Conservation (phyloP, 2,329 filamentous ascomycete species). For the Helotiales sp. region DNA sequence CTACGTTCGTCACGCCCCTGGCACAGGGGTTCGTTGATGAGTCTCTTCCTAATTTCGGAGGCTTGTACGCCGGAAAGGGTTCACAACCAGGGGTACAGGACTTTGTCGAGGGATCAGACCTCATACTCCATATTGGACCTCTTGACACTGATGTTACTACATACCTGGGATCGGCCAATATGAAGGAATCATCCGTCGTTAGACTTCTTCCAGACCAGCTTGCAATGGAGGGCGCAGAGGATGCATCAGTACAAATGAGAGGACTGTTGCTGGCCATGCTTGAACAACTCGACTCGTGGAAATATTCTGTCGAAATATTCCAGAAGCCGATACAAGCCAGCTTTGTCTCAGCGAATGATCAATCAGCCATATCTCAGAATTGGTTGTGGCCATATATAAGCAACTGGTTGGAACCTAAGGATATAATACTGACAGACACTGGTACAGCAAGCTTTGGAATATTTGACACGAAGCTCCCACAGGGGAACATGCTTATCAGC, state of each 20-base stretch:
- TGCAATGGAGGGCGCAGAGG: slow-evolving; percentile 75
- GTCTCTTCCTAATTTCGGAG: slow-evolving; percentile 69
- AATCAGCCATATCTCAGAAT: slow-evolving; percentile 49
- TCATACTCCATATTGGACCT: slow-evolving; percentile 67
- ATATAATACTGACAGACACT: slow-evolving; percentile 81
- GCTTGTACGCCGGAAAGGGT: slow-evolving; percentile 76
- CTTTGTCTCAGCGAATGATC: too few species aligned
- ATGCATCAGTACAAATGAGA: slow-evolving; percentile 74
- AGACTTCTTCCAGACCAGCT: slow-evolving; percentile 68
- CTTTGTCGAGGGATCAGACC: slow-evolving; percentile 64
- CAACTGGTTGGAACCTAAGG: slow-evolving; percentile 66
- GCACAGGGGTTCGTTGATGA: slow-evolving; percentile 84
- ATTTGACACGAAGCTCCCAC: slow-evolving; percentile 76
- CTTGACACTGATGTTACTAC: slow-evolving; percentile 42
- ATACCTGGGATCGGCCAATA: slow-evolving; percentile 72
- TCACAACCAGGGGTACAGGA: slow-evolving; percentile 63
- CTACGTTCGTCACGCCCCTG: slow-evolving; percentile 82
- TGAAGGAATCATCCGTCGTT: too few species aligned
- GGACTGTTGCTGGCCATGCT: slow-evolving; percentile 68
- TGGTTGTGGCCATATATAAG: slow-evolving; percentile 76
- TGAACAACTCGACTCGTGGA: not conserved
- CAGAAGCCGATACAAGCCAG: too few species aligned
- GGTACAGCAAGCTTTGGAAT: slow-evolving; percentile 85
- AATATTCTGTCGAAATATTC: slow-evolving; percentile 45
- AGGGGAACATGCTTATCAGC: slow-evolving; percentile 69